These are phyloP conservation scores for Suillus paluster DNA, from an alignment of 768 basidiomycete genomes.

Conservation along the genomic window DNA sequence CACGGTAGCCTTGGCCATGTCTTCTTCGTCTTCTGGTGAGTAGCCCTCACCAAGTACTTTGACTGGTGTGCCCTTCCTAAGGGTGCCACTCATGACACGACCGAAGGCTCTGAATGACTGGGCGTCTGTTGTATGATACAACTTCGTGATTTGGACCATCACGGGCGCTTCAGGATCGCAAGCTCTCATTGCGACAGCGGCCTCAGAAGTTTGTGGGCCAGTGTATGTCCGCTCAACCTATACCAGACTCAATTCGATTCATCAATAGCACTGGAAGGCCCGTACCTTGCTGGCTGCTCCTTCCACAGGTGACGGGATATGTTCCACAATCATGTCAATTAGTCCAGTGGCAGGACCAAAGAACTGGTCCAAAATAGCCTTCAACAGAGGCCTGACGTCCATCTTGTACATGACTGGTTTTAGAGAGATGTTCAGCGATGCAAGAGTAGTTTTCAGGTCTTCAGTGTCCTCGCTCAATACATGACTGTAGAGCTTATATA, in stretches of 20 bases:
- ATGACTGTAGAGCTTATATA: constrained; percentile 96
- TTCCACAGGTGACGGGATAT: constrained; percentile 82
- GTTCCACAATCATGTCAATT: constrained; percentile 89
- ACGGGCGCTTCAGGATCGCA: constrained; percentile 87
- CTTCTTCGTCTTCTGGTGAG: constrained; percentile 99
- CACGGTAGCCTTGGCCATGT: constrained; percentile 85
- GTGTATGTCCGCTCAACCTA: constrained; percentile 86
- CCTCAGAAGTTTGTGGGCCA: constrained; percentile 82
- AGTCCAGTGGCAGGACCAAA: constrained; percentile 90
- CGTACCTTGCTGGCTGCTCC: constrained; percentile 64
- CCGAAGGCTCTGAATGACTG: constrained; percentile 97
- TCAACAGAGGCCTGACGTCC: constrained; percentile 94
- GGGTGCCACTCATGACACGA: constrained; percentile 89
- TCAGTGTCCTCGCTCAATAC: constrained; percentile 95
- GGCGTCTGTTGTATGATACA: constrained; percentile 96
- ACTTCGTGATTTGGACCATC: constrained; percentile 91
- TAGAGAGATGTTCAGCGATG: constrained; percentile 76
- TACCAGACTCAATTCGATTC: constrained; percentile 4
- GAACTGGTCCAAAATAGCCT: constrained; percentile 94
- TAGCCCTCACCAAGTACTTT: constrained; percentile 99
- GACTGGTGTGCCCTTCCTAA: constrained; percentile 79
- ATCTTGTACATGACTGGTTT: constrained; percentile 98
- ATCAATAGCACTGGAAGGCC: constrained; percentile 3
- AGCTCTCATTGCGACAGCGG: constrained; percentile 78
- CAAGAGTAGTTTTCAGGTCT: constrained; percentile 79